These are phyloP conservation scores for Hypoxylon trugodes DNA, from an alignment of 495 filamentous ascomycete genomes.

Conservation along the genomic window DNA sequence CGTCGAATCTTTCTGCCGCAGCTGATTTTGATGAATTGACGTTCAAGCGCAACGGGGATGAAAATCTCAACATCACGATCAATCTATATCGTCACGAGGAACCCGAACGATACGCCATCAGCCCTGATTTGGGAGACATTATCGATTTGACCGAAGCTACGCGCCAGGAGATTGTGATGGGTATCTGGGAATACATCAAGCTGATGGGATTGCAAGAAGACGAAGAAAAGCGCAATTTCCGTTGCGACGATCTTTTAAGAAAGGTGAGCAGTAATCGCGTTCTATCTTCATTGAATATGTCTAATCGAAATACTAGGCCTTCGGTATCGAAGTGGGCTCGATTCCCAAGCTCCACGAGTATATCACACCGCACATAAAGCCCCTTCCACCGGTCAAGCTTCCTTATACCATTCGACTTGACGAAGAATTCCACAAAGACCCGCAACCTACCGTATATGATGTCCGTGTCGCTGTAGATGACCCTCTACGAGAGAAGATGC, in stretches of 20 bases:
- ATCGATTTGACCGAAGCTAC: constrained; percentile 89
- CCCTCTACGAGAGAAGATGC: constrained; percentile 74
- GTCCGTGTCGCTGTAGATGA: constrained; percentile 85
- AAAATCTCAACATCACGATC: constrained; percentile 90
- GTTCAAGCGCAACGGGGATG: constrained; percentile 90
- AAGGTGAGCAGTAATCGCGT: constrained; percentile 61
- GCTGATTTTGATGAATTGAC: constrained; percentile 90
- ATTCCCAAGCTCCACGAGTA: constrained; percentile 88
- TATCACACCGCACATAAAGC: constrained; percentile 75
- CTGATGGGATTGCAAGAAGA: constrained; percentile 88
- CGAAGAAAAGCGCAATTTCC: constrained; percentile 89
- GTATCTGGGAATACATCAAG: constrained; percentile 94
- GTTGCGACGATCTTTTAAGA: constrained; percentile 83
- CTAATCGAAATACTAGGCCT: constrained; percentile 65
- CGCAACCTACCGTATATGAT: constrained; percentile 83
- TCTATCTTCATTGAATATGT: neutral
- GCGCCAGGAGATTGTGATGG: constrained; percentile 83
- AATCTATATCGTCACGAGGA: constrained; percentile 86
- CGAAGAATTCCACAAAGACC: constrained; percentile 75
- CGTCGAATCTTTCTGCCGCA: constrained; percentile 58
- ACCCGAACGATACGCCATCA: constrained; percentile 83
- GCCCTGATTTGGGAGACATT: constrained; percentile 79
- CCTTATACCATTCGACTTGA: constrained; percentile 95
- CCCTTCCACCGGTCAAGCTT: constrained; percentile 84
- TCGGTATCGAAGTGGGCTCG: constrained; percentile 77